Evolutionary conservation across 2,329 filamentous ascomycete genomes (phyloP), one percentile per base, ranked within the genome.

Genomic region (Orbilia quercus): DNA sequence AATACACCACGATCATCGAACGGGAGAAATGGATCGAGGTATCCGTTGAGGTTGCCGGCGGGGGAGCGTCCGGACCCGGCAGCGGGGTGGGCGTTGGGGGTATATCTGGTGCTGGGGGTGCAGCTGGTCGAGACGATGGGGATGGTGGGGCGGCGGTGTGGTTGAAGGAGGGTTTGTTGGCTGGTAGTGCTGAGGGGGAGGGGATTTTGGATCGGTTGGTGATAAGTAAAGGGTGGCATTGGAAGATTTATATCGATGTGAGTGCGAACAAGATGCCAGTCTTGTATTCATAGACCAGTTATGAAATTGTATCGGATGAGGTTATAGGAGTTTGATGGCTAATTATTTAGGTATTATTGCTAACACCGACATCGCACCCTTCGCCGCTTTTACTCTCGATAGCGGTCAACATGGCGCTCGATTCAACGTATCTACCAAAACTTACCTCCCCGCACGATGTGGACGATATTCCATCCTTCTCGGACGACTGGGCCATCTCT

Each of bases 191-290:
- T 18, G 67, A 20, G 7, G 63, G 47, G 22, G 50, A 42, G 44
- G 48, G 50, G 1, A 79, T 89, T 74, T 85, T 84, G 75, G 88
- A 87, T 80, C 87, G 89, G 78, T 81, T 99, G 79, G 90, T 89
- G 81, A 97, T 99, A 80, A 98, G 97, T 82, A 83, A 85, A 70
- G 86, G 93, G 47, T 99, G 94, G 84, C 94, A 98, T 84, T 99
- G 95, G 95, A 91, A 93, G 82, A 81, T 99, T 66, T 98, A 94
- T 82, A 86, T 99, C 75, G 95, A 99, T 82, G 93, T 97, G 81
- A 79, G 91, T 25, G 63, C 64, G 7, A 16, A 47, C 1, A 36
- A 31, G 31, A n/a, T n/a, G 14, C 31, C 38, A 67, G 48, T 44
- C 53, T 34, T 69, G 28, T 9, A 31, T 31, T 5, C 9, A 31